phyloP scores from a whole-genome alignment of 768 basidiomycete species.

The Mycena belliarum region DNA sequence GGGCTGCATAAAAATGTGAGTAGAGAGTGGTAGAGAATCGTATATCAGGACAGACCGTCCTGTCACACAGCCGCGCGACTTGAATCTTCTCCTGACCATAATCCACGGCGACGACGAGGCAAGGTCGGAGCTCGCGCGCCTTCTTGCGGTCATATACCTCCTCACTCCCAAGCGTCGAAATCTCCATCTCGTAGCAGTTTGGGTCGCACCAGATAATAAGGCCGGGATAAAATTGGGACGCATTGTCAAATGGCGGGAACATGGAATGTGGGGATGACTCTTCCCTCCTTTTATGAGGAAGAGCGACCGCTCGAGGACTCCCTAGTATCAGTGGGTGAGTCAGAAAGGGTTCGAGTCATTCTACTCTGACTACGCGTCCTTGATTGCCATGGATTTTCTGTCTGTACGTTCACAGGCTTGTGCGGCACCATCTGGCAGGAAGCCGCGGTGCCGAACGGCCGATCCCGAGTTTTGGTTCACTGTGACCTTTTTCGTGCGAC shows the following conservation, averaged over 20 bases:
- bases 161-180: conserved; percentile 2
- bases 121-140: conserved; percentile 11
- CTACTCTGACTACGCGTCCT: not conserved
- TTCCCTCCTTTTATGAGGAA: not conserved
- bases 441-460: too few species aligned
- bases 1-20: not conserved
- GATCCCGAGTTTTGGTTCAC: too few species aligned
- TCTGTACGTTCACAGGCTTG: too few species aligned
- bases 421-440: too few species aligned
- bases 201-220: conserved; percentile 31
- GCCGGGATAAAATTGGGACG: conserved; percentile 15
- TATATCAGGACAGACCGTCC: conserved; percentile 1
- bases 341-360: not conserved
- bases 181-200: conserved; percentile 6
- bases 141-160: conserved; percentile 5
- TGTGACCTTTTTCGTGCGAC: too few species aligned
- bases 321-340: not conserved
- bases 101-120: conserved; percentile 17
- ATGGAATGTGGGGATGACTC: not conserved
- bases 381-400: too few species aligned
- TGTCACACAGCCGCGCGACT: conserved; percentile 10
- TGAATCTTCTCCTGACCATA: not conserved
- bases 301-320: not conserved
- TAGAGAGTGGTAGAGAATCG: not conserved
- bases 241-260: conserved; percentile 17